These are phyloP conservation scores for Boechera retrofracta DNA, from an alignment of 345 rosid genomes.

Conservation along the genomic window DNA sequence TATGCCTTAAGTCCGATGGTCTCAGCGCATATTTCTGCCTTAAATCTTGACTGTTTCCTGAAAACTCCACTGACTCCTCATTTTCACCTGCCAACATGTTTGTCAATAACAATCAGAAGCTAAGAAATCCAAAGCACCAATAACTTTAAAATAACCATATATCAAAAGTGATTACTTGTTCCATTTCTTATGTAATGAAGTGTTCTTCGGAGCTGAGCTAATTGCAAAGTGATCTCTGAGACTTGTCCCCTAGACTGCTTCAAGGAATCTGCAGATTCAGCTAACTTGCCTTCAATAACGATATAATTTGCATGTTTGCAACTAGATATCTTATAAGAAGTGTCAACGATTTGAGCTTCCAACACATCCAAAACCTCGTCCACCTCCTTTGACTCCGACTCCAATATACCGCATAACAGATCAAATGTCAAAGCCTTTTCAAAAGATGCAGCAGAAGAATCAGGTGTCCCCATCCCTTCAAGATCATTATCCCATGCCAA, in stretches of 20 bases:
- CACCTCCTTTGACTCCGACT: constrained; percentile 79
- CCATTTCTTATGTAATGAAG: constrained; percentile 61
- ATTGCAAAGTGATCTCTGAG: constrained; percentile 69
- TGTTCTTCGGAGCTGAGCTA: constrained; percentile 63
- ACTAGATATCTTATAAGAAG: constrained; percentile 63
- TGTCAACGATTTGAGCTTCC: constrained; percentile 68
- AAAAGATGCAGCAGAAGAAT: constrained; percentile 51
- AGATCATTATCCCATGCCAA: constrained; percentile 69
- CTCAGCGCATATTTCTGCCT: constrained; percentile 48
- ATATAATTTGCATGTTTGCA: constrained; percentile 52
- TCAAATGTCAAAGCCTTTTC: constrained; percentile 79
- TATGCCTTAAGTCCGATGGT: constrained; percentile 63
- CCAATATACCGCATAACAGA: constrained; percentile 73
- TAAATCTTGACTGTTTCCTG: constrained; percentile 51
- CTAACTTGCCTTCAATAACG: constrained; percentile 63
- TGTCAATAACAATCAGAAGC: constrained; percentile 28
- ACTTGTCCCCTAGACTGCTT: constrained; percentile 65
- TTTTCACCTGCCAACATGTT: constrained; percentile 58
- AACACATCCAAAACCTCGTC: constrained; percentile 66
- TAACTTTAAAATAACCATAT: neutral
- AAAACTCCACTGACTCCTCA: constrained; percentile 47
- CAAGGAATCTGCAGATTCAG: constrained; percentile 62
- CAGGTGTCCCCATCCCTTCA: constrained; percentile 52
- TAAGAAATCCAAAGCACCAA: constrained; percentile 14
- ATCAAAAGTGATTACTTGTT: constrained; percentile 48